Conservation (phyloP, 352 stramenopile genomes). For the Elongisporangium prolatum region DNA sequence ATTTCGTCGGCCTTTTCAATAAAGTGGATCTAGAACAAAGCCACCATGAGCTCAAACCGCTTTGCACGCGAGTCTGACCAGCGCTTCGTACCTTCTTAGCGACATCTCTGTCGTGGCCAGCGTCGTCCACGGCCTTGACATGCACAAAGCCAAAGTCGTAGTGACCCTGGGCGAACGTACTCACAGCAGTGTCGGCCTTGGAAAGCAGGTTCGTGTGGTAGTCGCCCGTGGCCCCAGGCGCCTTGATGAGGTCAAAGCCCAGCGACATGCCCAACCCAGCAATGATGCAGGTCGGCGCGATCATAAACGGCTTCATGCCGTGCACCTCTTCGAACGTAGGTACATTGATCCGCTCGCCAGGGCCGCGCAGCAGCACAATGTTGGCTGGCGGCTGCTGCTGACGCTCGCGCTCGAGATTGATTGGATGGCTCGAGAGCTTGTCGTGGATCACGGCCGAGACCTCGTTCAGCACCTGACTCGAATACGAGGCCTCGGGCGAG, state of each 20-base stretch:
- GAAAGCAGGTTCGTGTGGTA: constrained; percentile 80
- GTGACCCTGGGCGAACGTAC: constrained; percentile 24
- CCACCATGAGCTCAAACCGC: neutral
- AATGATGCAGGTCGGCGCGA: constrained; percentile 87
- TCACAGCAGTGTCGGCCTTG: constrained; percentile 74
- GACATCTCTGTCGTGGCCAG: constrained; percentile 81
- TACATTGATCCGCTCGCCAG: constrained; percentile 83
- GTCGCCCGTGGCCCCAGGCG: constrained; percentile 71
- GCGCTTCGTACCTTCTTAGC: constrained; percentile 44
- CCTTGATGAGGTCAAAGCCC: constrained; percentile 70
- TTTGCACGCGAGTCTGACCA: constrained; percentile 3
- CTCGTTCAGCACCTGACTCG: constrained; percentile 71
- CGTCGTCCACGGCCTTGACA: constrained; percentile 85
- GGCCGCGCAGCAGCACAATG: constrained; percentile 79
- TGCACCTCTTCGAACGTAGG: constrained; percentile 79
- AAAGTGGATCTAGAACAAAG: constrained; percentile 49
- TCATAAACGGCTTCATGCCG: constrained; percentile 83
- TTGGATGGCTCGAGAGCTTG: constrained; percentile 57
- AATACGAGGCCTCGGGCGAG: constrained; percentile 67
- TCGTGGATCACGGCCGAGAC: constrained; percentile 68
- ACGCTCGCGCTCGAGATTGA: constrained; percentile 59
- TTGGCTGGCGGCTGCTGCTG: constrained; percentile 69
- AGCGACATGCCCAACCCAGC: constrained; percentile 83
- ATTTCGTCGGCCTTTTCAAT: constrained; percentile 84
- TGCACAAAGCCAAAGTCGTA: constrained; percentile 86